Evolutionary conservation across 1,139 yeast genomes (phyloP).

Genomic region (Torulaspora pretoriensis): DNA sequence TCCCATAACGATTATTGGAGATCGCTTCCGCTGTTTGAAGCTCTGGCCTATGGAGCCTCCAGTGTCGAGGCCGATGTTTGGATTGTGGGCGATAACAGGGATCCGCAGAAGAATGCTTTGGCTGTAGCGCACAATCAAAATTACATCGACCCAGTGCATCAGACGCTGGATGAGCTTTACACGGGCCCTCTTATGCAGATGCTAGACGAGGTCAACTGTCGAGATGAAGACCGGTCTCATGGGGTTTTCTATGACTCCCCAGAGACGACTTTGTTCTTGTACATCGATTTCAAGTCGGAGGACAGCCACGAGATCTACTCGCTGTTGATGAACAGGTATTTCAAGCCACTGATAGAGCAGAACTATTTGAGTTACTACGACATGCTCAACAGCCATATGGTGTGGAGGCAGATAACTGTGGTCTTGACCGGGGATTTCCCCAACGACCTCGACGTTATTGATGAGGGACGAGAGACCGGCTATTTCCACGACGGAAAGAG

Average conservation of each 20-base stretch:
- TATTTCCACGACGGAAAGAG: constrained; percentile 25
- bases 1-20: constrained; percentile 81
- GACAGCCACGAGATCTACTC: constrained; percentile 37
- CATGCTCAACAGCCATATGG: constrained; percentile 26
- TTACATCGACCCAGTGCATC: constrained; percentile 40
- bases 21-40: constrained; percentile 55
- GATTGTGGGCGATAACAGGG: constrained; percentile 40
- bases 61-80: constrained; percentile 74
- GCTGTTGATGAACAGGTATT: constrained; percentile 34
- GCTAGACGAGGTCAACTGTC: constrained; percentile 41
- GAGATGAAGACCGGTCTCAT: constrained; percentile 13
- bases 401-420: constrained; percentile 44
- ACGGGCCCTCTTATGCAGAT: constrained; percentile 49
- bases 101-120: constrained; percentile 38
- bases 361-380: constrained; percentile 41
- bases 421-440: constrained; percentile 45
- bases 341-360: constrained; percentile 38
- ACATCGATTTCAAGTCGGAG: constrained; percentile 48
- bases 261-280: constrained; percentile 41
- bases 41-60: constrained; percentile 53
- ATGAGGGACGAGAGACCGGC: constrained; percentile 18
- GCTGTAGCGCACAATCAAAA: constrained; percentile 64
- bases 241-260: constrained; percentile 47
- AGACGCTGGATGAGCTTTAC: constrained; percentile 51
- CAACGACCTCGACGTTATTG: constrained; percentile 16